Base-by-base conservation (phyloP, 352 stramenopile genomes). In the Phytopythium helicoides region DNA sequence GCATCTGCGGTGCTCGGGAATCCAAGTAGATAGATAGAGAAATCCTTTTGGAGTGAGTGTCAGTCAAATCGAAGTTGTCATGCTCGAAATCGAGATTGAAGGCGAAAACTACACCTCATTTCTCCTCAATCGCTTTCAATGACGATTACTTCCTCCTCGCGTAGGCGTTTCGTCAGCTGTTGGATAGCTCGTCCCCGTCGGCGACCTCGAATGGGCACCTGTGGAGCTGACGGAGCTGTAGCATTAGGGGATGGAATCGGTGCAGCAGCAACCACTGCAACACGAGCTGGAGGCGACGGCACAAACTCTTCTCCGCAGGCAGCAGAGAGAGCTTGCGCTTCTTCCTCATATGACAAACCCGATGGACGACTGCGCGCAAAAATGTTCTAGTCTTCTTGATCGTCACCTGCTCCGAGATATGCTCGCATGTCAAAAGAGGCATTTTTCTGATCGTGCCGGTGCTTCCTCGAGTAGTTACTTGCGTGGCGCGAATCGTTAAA, bases 1-100 rank as follows among this genome's bases (percentile, higher is more conserved):
- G 81, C 46, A 86, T 80, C 67, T 89, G 79, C 54, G 81, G 81
- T 18, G 79, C 79, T 34, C 71, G 70, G 33, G 79, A 49, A 22
- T 36, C 25, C 22, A 49, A 49, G 42, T 49, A 33, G 40, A 33
- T n/a, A n/a, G n/a, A n/a, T n/a, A n/a, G n/a, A n/a, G n/a, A n/a
- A n/a, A n/a, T n/a, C n/a, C n/a, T n/a, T n/a, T n/a, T n/a, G n/a
- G n/a, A n/a, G n/a, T n/a, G n/a, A n/a, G n/a, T n/a, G n/a, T n/a
- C n/a, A n/a, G n/a, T n/a, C n/a, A n/a, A n/a, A n/a, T n/a, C n/a
- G n/a, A n/a, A n/a, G n/a, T n/a, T n/a, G n/a, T n/a, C n/a, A n/a
- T n/a, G n/a, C n/a, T n/a, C n/a, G n/a, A n/a, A n/a, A n/a, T n/a
- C n/a, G n/a, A n/a, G n/a, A n/a, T n/a, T n/a, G n/a, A n/a, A n/a